Percentiles rank a stretch among this genome's conserved stretches.
Evolutionary conservation across 192 early-diverging fungal genomes (phyloP).

Genomic region (Cladochytrium replicatum): DNA sequence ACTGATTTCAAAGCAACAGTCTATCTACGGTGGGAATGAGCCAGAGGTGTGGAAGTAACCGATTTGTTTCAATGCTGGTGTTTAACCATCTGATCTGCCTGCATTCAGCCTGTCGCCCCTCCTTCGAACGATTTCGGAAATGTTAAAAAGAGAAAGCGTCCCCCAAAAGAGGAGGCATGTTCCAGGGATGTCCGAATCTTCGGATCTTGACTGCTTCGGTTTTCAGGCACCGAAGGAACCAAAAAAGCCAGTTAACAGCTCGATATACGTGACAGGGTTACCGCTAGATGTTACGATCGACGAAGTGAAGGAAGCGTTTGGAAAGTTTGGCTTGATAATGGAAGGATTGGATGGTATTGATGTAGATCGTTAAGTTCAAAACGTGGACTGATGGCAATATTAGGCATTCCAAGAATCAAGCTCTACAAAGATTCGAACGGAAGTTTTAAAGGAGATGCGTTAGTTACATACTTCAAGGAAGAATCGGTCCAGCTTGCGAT

Average conservation of each 20-base stretch:
- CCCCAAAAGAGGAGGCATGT: too few species aligned
- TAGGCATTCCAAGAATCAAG: slow-evolving; percentile 82
- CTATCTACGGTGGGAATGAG: too few species aligned
- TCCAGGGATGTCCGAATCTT: too few species aligned
- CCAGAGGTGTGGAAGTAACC: too few species aligned
- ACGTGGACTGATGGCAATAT: neutral
- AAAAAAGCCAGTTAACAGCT: slow-evolving; percentile 42
- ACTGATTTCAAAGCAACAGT: too few species aligned
- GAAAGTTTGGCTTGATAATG: slow-evolving; percentile 73
- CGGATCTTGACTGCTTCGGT: too few species aligned
- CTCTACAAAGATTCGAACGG: slow-evolving; percentile 69
- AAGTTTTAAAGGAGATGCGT: slow-evolving; percentile 75
- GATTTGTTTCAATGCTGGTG: too few species aligned
- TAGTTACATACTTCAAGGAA: slow-evolving; percentile 83
- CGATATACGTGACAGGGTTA: slow-evolving; percentile 78
- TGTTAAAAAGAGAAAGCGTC: too few species aligned
- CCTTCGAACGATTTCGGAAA: too few species aligned
- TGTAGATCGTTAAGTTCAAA: slow-evolving; percentile 27
- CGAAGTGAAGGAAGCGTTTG: slow-evolving; percentile 65
- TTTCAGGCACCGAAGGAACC: too few species aligned
- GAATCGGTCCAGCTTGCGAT: slow-evolving; percentile 81
- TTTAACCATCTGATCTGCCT: too few species aligned
- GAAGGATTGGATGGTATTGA: slow-evolving; percentile 41
- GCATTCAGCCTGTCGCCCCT: too few species aligned
- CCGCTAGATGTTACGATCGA: slow-evolving; percentile 70